Conservation (phyloP, 2,329 filamentous ascomycete species). For the Botrytis hyacinthi region DNA sequence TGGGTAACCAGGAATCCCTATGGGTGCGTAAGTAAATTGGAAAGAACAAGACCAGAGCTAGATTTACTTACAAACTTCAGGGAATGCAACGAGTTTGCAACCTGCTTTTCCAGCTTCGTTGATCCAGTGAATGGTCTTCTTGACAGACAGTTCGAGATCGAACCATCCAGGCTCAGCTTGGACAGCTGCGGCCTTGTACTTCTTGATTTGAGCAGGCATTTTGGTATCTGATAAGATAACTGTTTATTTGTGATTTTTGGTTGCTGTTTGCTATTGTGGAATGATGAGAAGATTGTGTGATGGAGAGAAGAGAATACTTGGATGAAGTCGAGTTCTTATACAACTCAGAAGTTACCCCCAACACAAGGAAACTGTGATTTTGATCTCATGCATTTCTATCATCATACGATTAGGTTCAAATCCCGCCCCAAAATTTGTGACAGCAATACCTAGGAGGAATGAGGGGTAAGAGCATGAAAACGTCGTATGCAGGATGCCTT, state of each 20-base stretch:
- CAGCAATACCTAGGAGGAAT: not conserved
- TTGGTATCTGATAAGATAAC: not conserved
- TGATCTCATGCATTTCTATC: not conserved
- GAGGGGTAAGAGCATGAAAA: not conserved
- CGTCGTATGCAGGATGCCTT: not conserved
- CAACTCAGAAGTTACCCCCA: not conserved
- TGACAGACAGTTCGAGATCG: slow-evolving; percentile 52
- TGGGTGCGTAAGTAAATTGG: not conserved
- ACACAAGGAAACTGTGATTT: not conserved
- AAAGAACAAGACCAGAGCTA: not conserved
- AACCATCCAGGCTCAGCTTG: slow-evolving; percentile 61
- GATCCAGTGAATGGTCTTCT: slow-evolving; percentile 58
- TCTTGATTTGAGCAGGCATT: slow-evolving; percentile 21
- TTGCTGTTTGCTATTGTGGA: not conserved
- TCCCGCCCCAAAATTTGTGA: slow-evolving; percentile 6
- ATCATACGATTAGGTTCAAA: slow-evolving; percentile 14
- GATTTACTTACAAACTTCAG: slow-evolving; percentile 46
- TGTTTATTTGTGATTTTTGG: not conserved
- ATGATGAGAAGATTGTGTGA: not conserved
- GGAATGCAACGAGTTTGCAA: slow-evolving; percentile 54
- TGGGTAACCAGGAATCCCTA: slow-evolving; percentile 51
- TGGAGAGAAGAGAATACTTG: not conserved
- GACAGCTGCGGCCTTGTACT: slow-evolving; percentile 45
- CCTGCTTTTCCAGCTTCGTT: slow-evolving; percentile 52
- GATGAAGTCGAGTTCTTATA: slow-evolving; percentile 14